Percentiles rank a stretch among this genome's conserved stretches.
Evolutionary conservation across 2,329 filamentous ascomycete genomes (phyloP).

Genomic region (Trichoderma sp.): DNA sequence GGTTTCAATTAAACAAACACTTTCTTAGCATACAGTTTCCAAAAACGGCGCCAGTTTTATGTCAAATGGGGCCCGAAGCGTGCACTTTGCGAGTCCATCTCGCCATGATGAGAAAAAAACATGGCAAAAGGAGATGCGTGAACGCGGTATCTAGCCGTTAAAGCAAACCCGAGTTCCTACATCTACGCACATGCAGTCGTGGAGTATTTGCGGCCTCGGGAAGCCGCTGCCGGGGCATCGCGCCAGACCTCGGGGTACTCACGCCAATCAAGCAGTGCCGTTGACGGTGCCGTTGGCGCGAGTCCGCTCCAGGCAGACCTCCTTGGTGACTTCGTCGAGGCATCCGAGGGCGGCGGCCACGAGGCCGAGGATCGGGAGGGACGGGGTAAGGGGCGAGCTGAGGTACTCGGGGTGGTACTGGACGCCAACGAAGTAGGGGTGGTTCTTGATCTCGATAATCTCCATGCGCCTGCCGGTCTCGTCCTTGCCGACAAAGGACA

Average conservation of each 20-base stretch:
- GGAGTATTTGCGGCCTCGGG: neutral
- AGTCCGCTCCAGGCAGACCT: slow-evolving; percentile 2
- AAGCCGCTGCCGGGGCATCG: neutral
- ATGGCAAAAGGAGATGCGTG: too few relatives aligned
- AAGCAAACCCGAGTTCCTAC: slow-evolving; percentile 6
- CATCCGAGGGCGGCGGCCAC: slow-evolving; percentile 75
- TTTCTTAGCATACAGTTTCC: too few relatives aligned
- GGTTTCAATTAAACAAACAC: too few relatives aligned
- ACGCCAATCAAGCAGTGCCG: slow-evolving; percentile 11
- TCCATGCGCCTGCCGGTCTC: slow-evolving; percentile 79
- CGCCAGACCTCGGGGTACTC: neutral
- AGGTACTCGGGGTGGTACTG: slow-evolving; percentile 91
- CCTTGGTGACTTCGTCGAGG: slow-evolving; percentile 49
- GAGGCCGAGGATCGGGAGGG: slow-evolving; percentile 70
- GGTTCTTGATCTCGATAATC: slow-evolving; percentile 77
- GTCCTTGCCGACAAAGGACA: slow-evolving; percentile 79
- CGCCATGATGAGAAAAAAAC: too few relatives aligned
- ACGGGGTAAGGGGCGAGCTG: slow-evolving; percentile 45
- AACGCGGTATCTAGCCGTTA: too few relatives aligned
- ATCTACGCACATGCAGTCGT: slow-evolving; percentile 9
- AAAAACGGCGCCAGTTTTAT: too few relatives aligned
- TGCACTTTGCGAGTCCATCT: too few relatives aligned
- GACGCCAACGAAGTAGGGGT: slow-evolving; percentile 75
- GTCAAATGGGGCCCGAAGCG: too few relatives aligned
- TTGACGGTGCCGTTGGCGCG: neutral